These are phyloP conservation scores for Leptosphaerulina australis DNA, from an alignment of 2,329 filamentous ascomycete species.

Conservation along the genomic window DNA sequence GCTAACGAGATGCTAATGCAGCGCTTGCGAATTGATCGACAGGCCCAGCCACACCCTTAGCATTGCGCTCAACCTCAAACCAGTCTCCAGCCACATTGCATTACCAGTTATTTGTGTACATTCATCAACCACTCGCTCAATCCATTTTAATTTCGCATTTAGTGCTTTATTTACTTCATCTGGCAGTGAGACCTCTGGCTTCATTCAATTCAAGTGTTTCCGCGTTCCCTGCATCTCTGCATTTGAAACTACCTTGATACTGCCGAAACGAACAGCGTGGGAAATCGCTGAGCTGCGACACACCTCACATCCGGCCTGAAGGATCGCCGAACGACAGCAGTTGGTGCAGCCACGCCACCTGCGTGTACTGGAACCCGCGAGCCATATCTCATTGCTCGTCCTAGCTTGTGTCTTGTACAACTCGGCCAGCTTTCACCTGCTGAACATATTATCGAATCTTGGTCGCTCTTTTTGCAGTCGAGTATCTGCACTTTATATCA, in stretches of 20 bases:
- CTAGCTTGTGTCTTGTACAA: conserved; percentile 3
- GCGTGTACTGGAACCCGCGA: not conserved
- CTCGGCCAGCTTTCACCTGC: not conserved
- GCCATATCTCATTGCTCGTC: conserved; percentile 11
- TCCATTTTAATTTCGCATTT: not conserved
- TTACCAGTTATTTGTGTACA: not conserved
- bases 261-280: conserved; percentile 27
- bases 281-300: conserved; percentile 27
- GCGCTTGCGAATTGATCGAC: conserved; percentile 3
- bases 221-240: not conserved
- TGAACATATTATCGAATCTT: not conserved
- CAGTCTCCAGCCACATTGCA: conserved; percentile 3
- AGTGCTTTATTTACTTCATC: too few species aligned
- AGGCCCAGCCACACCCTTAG: conserved; percentile 9
- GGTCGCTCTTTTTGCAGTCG: conserved; percentile 3
- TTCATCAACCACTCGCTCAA: not conserved
- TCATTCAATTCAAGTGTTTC: too few species aligned
- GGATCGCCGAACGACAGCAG: conserved; percentile 17
- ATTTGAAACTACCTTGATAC: conserved; percentile 21
- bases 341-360: conserved; percentile 10
- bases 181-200: too few species aligned
- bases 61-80: conserved; percentile 2
- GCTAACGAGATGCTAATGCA: conserved; percentile 10
- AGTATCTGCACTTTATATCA: conserved; percentile 8
- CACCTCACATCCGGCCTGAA: conserved; percentile 19